Evolutionary conservation across 225 moss, liverwort and hornwort species (phyloP), one percentile per base, ranked within the genome.

Genomic region (Bryum argenteum): DNA sequence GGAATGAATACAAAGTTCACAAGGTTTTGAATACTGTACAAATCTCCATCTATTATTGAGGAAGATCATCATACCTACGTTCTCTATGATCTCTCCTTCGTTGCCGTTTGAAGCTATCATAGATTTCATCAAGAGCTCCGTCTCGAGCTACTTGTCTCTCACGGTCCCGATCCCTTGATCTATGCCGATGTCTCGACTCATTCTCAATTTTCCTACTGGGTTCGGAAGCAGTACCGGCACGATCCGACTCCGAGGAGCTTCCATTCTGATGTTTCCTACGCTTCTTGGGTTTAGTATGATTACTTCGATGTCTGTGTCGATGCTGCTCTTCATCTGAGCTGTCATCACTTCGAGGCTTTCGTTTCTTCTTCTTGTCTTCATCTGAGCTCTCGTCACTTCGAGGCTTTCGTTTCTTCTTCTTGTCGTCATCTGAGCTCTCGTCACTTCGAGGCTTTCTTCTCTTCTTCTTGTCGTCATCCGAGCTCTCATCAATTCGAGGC

Each of bases 41-140:
- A 67, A 40, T 28, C 43, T 28, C 16, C 61, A 66, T 53, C 57
- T 65, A 10, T 6, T 18, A 8, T 1, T 21, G 16, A 13, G 59
- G 66, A 16, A 60, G 48, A 12, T 59, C 77, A 38, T 63, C 77
- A 64, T 54, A 68, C 64, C 66, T 64, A 11, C 13, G 65, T 61
- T 61, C 58, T 54, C 43, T 66, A 45, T 72, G 71, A 28, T 80
- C 69, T 18, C 40, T 66, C 72, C 58, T 77, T 69, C 80, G 41
- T 62, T 72, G 77, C 22, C 40, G 69, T 83, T 72, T 72, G 7
- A 82, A 80, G 37, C 71, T 80, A 64, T 75, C 82, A 17, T 86
- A 66, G 7, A 80, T 71, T 72, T 80, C 77, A 52, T 83, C 86
- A 56, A 86, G 66, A 41, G 9, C 55, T 20, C 69, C 23, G 77